These are phyloP conservation scores for Rhodotorula glutinis DNA, from an alignment of 1,284 basidiomycete genomes.

Conservation along the genomic window DNA sequence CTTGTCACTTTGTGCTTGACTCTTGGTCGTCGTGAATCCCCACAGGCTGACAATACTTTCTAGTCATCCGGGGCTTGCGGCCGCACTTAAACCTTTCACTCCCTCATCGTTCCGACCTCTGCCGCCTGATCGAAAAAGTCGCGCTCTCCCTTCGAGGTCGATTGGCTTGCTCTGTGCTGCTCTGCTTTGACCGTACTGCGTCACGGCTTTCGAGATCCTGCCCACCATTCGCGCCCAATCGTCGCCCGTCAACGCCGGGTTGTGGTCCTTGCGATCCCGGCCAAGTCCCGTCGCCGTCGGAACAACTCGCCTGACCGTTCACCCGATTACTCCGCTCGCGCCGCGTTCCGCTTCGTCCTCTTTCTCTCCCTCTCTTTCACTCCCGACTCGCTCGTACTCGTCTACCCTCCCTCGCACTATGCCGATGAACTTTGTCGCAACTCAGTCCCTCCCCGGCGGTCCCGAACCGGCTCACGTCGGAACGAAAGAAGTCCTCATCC, in stretches of 20 bases:
- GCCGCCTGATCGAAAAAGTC: no score
- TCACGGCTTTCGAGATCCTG: neutral
- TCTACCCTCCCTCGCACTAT: neutral
- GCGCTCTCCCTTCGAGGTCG: no score
- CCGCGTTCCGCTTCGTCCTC: neutral
- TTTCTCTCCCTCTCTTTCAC: neutral
- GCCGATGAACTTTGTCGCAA: neutral
- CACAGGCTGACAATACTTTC: neutral
- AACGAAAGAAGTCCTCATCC: conserved; percentile 22
- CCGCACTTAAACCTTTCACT: no score
- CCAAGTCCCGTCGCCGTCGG: neutral
- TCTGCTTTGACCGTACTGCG: neutral
- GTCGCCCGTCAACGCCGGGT: neutral
- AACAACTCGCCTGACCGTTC: neutral
- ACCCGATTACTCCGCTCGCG: neutral
- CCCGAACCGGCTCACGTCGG: conserved; percentile 23
- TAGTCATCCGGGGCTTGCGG: neutral
- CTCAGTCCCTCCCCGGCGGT: conserved; percentile 5
- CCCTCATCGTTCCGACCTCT: no score
- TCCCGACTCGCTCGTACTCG: neutral
- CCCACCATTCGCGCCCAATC: neutral
- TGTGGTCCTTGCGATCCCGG: neutral
- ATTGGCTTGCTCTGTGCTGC: no score
- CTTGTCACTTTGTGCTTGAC: no score
- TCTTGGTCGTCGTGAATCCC: no score